Percentiles rank a stretch among this genome's conserved stretches.
phyloP scores from a whole-genome alignment of 2,329 filamentous ascomycete genomes.

The Phaeosphaeria sp. region DNA sequence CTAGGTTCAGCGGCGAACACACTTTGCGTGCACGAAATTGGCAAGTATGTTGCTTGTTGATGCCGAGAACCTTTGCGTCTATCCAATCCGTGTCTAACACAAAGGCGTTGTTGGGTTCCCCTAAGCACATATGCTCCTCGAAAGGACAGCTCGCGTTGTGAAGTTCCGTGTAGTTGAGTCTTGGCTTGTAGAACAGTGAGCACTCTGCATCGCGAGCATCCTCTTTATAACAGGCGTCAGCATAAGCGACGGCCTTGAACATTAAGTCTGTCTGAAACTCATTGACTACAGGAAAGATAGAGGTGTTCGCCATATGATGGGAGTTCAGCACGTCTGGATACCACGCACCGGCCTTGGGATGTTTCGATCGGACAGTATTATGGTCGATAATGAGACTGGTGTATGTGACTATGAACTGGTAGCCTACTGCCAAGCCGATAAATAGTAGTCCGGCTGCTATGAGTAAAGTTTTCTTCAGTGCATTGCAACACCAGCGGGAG shows the following conservation, averaged over 20 bases:
- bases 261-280: conserved; percentile 5
- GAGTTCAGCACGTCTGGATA: conserved; percentile 5
- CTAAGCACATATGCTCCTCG: conserved; percentile 4
- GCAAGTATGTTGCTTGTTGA: conserved; percentile 9
- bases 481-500: not conserved
- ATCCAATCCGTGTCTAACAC: conserved; percentile 13
- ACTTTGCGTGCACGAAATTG: conserved; percentile 13
- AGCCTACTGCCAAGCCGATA: too few relatives aligned
- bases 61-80: conserved; percentile 7
- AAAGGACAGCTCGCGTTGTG: conserved; percentile 14
- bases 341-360: conserved; percentile 8
- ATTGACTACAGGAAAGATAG: conserved; percentile 4
- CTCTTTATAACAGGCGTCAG: conserved; percentile 7
- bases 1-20: conserved; percentile 9
- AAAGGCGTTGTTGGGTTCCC: conserved; percentile 4
- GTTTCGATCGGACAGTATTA: not conserved
- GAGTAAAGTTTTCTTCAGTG: too few relatives aligned
- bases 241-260: conserved; percentile 9
- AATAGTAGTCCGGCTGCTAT: too few relatives aligned
- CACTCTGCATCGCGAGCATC: not conserved
- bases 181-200: conserved; percentile 3
- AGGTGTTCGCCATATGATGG: conserved; percentile 6
- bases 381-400: not conserved
- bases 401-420: too few relatives aligned
- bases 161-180: conserved; percentile 1